Conservation (phyloP, 768 basidiomycete genomes). For the Lepiota brunneoincarnata region DNA sequence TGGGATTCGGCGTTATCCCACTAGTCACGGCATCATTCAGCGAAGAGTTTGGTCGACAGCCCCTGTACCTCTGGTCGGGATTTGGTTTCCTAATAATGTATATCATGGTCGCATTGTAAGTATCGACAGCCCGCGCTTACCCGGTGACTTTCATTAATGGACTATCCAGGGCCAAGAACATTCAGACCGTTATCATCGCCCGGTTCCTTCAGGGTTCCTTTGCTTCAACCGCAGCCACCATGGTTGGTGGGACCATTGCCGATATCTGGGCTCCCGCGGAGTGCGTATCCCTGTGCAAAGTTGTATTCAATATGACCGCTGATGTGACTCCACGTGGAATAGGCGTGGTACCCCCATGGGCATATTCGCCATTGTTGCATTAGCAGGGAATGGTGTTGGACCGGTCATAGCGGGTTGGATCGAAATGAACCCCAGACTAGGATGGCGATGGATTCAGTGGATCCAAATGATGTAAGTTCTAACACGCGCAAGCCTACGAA, state of each 20-base stretch:
- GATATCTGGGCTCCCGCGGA: constrained; percentile 63
- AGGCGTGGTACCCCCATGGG: constrained; percentile 78
- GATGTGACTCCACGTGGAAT: neutral
- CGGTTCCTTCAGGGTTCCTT: constrained; percentile 62
- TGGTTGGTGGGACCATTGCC: constrained; percentile 68
- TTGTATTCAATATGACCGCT: neutral
- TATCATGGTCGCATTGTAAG: constrained; percentile 41
- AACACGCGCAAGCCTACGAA: neutral
- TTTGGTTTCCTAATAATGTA: constrained; percentile 51
- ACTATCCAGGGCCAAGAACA: constrained; percentile 35
- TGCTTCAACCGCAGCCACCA: constrained; percentile 66
- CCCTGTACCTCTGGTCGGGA: constrained; percentile 51
- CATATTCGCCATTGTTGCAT: constrained; percentile 56
- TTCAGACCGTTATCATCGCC: constrained; percentile 56
- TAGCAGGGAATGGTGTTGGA: constrained; percentile 62
- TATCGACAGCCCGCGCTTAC: neutral
- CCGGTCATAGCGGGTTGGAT: constrained; percentile 67
- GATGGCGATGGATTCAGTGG: constrained; percentile 89
- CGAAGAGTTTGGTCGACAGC: constrained; percentile 69
- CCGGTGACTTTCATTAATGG: neutral
- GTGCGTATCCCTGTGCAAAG: constrained; percentile 29
- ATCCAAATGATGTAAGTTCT: constrained; percentile 59
- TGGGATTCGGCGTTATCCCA: constrained; percentile 63
- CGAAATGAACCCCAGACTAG: constrained; percentile 51
- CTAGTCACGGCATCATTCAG: constrained; percentile 68